Evolutionary conservation across 306 rosid genomes (phyloP).

Genomic region (Pachyrhizus erosus): DNA sequence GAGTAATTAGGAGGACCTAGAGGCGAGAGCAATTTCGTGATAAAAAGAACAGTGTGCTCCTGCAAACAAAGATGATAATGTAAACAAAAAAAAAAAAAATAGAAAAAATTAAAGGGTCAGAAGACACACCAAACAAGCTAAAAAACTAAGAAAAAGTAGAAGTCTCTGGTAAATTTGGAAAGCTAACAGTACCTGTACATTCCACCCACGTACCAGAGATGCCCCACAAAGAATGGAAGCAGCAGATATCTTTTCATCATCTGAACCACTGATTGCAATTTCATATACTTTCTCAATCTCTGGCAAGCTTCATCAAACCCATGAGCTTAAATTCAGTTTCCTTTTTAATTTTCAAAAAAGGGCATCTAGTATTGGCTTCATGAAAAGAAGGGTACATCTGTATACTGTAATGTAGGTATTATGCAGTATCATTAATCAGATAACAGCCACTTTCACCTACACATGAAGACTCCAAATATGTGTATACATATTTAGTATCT

Average conservation of each 20-base stretch:
- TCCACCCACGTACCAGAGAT: constrained; percentile 93
- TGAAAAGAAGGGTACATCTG: constrained; percentile 53
- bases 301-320: constrained; percentile 94
- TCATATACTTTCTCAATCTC: constrained; percentile 88
- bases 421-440: constrained; percentile 38
- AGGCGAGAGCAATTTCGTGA: constrained; percentile 71
- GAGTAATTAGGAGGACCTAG: constrained; percentile 63
- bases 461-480: constrained; percentile 15
- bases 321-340: constrained; percentile 75
- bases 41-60: constrained; percentile 77
- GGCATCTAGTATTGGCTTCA: constrained; percentile 60
- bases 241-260: constrained; percentile 88
- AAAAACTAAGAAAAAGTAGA: constrained; percentile 13
- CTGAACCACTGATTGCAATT: constrained; percentile 83
- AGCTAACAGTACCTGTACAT: constrained; percentile 72
- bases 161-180: constrained; percentile 17
- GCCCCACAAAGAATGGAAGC: constrained; percentile 92
- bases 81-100: constrained; percentile 35
- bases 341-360: constrained; percentile 50
- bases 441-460: constrained; percentile 33
- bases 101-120: constrained; percentile 4
- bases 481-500: constrained; percentile 8
- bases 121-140: constrained; percentile 33
- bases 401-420: constrained; percentile 46
- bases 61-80: constrained; percentile 53